A percentile compares a stretch with the other conserved stretches of the same genome.
These are phyloP conservation scores for Williopsis jadinii DNA, from an alignment of 1,139 yeast genomes.

Conservation along the genomic window DNA sequence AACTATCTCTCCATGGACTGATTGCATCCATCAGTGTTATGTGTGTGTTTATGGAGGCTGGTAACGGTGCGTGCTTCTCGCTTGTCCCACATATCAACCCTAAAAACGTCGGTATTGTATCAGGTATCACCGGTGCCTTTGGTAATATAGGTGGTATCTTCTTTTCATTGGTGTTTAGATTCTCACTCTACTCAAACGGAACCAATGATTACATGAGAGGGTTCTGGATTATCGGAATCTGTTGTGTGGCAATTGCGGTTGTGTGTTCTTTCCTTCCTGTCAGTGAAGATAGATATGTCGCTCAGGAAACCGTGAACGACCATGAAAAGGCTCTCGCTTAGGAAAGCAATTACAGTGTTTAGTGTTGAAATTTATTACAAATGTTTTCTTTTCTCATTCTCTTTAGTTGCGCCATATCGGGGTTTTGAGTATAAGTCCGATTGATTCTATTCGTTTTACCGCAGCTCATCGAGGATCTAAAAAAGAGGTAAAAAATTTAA, in stretches of 20 bases:
- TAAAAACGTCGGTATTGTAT: conserved; percentile 28
- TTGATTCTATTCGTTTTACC: no score
- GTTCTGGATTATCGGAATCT: conserved; percentile 27
- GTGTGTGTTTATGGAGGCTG: conserved; percentile 29
- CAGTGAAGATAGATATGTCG: conserved; percentile 10
- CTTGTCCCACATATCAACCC: conserved; percentile 28
- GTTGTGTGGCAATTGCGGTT: conserved; percentile 20
- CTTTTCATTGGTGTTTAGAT: conserved; percentile 28
- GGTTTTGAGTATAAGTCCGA: no score
- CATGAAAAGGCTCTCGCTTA: no score
- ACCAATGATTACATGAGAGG: conserved; percentile 21
- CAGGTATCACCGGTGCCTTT: conserved; percentile 28
- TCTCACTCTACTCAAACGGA: conserved; percentile 17
- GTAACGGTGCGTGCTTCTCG: conserved; percentile 30
- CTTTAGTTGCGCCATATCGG: no score
- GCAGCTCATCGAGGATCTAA: no score
- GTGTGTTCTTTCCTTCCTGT: conserved; percentile 22
- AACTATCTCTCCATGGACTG: conserved; percentile 22
- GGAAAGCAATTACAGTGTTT: no score
- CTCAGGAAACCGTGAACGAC: no score
- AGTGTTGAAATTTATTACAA: no score
- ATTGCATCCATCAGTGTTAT: conserved; percentile 25
- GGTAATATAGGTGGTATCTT: conserved; percentile 30
- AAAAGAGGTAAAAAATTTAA: no score
- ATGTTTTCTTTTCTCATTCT: no score